phyloP scores from a whole-genome alignment of 352 stramenopile genomes.

The Pythium dissimile region DNA sequence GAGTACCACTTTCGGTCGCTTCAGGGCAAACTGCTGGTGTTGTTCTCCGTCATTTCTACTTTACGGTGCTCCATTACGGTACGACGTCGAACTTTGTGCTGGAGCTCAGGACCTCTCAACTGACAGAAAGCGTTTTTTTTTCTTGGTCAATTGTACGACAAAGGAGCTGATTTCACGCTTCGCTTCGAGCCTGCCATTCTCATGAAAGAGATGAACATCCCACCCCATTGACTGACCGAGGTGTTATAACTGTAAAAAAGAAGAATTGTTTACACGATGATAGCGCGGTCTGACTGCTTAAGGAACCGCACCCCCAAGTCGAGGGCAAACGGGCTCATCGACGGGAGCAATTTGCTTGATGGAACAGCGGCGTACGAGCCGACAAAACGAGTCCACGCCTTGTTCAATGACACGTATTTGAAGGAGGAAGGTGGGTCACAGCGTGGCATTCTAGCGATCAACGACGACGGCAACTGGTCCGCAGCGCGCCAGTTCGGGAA shows the following conservation, averaged over 20 bases:
- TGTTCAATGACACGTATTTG: no score
- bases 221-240: neutral
- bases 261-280: no score
- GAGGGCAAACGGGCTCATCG: no score
- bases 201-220: neutral
- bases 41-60: conserved; percentile 22
- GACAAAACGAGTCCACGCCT: no score
- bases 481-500: no score
- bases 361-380: no score
- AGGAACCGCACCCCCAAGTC: no score
- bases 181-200: conserved; percentile 1
- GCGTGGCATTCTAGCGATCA: no score
- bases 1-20: conserved; percentile 21
- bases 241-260: neutral
- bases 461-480: no score
- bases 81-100: neutral
- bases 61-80: conserved; percentile 24
- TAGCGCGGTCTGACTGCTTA: no score
- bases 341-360: no score
- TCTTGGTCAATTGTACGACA: neutral
- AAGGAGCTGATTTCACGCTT: conserved; percentile 11
- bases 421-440: no score
- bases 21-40: conserved; percentile 21
- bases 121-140: neutral
- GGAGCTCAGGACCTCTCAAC: neutral